Base-by-base conservation (phyloP, 1,284 basidiomycete species). In the Cystobasidium sp. region DNA sequence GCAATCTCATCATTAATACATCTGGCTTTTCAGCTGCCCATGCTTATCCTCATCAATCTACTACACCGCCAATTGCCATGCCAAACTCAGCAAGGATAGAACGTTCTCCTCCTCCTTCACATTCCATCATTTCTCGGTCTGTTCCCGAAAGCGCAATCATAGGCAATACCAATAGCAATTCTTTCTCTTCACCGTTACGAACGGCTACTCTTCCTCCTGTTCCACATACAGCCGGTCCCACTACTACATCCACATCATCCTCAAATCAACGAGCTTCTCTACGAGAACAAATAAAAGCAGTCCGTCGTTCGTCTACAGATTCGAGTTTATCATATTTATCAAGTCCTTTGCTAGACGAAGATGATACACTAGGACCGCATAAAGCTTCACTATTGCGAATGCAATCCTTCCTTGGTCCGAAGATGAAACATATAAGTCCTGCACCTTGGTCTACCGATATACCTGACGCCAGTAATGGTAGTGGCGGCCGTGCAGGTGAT, bases 361-460 rank as follows among this genome's bases (percentile, higher is more conserved):
- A 70, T 55, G 44, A 47, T 20, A 52, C 56, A 49, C 56, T 70
- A 1, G 55, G 52, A 5, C 55, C 55, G 6, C 49, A 73, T 46
- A 49, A 65, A 24, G 63, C 63, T 5, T 73, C 70, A 49, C 46
- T 73, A 31, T 61, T 67, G 51, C 76, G 68, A 31, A 75, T 71
- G 76, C 69, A 72, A 52, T 75, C 71, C 31, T 76, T 67, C 65
- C 68, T 70, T 24, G 76, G 75, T 14, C 75, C 76, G 46, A 76
- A 74, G 58, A 76, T 75, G 75, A 69, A 69, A 56, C 69, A 63
- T 52, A 56, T 69, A 37, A 73, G 59, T 6, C 76, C 75, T 37
- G 73, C 70, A 63, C 76, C 75, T 10, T 75, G 75, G 76, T 63
- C 51, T 55, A 68, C 18, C 22, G 41, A 59, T 41, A 44, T 31